A percentile compares a stretch with the other conserved stretches of the same genome.
Evolutionary conservation across 148 eudicot genomes (phyloP).

Genomic region (Persicaria tinctoria): DNA sequence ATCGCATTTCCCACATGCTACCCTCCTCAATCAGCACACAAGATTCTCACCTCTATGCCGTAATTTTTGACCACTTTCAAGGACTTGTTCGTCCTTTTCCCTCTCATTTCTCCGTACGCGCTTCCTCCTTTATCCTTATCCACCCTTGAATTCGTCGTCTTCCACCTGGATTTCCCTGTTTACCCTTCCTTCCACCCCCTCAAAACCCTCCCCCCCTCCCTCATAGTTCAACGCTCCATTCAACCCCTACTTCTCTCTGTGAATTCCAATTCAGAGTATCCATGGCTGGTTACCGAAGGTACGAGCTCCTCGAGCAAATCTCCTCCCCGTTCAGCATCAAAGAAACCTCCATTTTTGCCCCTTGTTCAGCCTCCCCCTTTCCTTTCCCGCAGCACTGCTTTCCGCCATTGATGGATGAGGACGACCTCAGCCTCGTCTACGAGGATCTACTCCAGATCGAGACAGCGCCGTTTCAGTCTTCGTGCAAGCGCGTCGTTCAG

Average conservation of each 20-base stretch:
- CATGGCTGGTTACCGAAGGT: constrained; percentile 37
- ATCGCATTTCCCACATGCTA: constrained; percentile 9
- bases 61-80: not conserved
- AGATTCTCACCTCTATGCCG: constrained; percentile 9
- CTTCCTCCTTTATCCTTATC: not conserved
- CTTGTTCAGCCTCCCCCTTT: constrained; percentile 12
- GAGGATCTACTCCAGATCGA: constrained; percentile 49
- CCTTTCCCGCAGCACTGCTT: constrained; percentile 10
- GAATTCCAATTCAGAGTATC: not conserved
- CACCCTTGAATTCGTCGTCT: not conserved
- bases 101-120: not conserved
- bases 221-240: not conserved
- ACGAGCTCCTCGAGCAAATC: constrained; percentile 35
- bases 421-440: constrained; percentile 27
- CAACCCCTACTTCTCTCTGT: constrained; percentile 12
- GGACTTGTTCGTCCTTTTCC: not conserved
- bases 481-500: constrained; percentile 25
- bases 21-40: not conserved
- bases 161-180: not conserved
- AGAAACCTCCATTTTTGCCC: constrained; percentile 30
- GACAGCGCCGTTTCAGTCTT: constrained; percentile 23
- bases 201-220: not conserved
- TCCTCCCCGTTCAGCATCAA: constrained; percentile 18
- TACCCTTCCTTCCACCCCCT: constrained; percentile 1
- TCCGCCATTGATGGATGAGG: constrained; percentile 20